Conservation (phyloP, 2,329 filamentous ascomycete genomes). For the Alternaria viburni region DNA sequence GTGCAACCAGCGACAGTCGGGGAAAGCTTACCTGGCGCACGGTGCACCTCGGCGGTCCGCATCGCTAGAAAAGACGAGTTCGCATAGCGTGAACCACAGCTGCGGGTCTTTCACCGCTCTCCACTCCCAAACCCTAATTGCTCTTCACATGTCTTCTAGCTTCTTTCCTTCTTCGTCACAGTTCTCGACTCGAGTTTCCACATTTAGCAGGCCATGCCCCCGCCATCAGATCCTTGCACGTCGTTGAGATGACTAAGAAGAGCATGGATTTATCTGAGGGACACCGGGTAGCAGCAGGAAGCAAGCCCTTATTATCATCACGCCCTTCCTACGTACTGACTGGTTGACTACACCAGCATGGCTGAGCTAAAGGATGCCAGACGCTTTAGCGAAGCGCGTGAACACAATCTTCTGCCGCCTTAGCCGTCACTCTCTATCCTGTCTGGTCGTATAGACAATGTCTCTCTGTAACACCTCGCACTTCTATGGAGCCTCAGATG, state of each 20-base stretch:
- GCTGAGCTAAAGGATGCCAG: background rate
- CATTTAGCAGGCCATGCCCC: background rate
- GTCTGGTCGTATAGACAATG: background rate
- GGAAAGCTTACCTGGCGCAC: background rate
- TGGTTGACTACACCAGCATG: background rate
- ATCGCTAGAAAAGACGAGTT: background rate
- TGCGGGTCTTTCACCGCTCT: background rate
- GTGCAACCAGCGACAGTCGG: background rate
- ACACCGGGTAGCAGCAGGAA: background rate
- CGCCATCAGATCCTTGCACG: background rate
- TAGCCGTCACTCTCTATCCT: background rate
- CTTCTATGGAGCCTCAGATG: background rate
- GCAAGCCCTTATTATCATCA: background rate
- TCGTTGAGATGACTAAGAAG: background rate
- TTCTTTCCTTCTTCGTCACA: background rate
- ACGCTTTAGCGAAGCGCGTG: background rate
- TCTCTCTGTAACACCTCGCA: background rate
- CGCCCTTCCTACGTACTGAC: background rate
- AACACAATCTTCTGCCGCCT: background rate
- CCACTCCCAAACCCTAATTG: background rate
- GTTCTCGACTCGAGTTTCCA: background rate
- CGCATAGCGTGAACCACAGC: background rate
- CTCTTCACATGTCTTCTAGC: background rate
- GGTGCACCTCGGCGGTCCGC: constrained; percentile 11
- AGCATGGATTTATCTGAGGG: background rate